Evolutionary conservation across 208 protist species (phyloP), one percentile per base, ranked within the genome.

Genomic region (Spongospora subterranea): DNA sequence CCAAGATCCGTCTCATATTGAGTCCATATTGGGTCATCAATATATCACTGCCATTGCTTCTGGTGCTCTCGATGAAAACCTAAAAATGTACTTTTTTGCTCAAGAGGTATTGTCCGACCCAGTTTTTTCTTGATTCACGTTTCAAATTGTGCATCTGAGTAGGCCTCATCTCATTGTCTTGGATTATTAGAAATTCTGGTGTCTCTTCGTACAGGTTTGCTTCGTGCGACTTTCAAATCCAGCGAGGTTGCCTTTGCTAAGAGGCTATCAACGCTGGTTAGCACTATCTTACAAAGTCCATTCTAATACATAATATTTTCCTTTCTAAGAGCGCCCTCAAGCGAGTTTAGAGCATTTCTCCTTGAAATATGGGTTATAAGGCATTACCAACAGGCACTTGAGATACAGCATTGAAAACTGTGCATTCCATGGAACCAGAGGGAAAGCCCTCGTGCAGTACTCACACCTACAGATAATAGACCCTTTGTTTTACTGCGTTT

Each of bases 21-120:
- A 82, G 71, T n/a, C 6, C 17, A 43, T 82, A 17, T 20, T 82
- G 35, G 40, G 11, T 35, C 71, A 39, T 6, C 17, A 6, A 39
- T n/a, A n/a, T 17, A 82, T 82, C 40, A 43, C 40, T 6, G 11
- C 71, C 17, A 82, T 82, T 43, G 71, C 71, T 45, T 82, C 71
- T n/a, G 71, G 71, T 20, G 35, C 71, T 20, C 71, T 82, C 71
- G 71, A 82, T 82, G 17, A 43, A 13, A 35, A 82, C 71, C 35
- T 82, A 43, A 82, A 82, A 35, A 39, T 82, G 71, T 82, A 82
- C n/a, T 82, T 82, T n/a, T 82, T 39, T 82, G n/a, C 71, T 6
- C 71, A 82, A 35, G 17, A 39, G 6, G 71, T 82, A n/a, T n/a
- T 40, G 71, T 45, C 35, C 6, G n/a, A 35, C 13, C 71, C 17